Conservation (phyloP, 371 early-diverging fungal genomes). For the Apophysomyces variabilis region DNA sequence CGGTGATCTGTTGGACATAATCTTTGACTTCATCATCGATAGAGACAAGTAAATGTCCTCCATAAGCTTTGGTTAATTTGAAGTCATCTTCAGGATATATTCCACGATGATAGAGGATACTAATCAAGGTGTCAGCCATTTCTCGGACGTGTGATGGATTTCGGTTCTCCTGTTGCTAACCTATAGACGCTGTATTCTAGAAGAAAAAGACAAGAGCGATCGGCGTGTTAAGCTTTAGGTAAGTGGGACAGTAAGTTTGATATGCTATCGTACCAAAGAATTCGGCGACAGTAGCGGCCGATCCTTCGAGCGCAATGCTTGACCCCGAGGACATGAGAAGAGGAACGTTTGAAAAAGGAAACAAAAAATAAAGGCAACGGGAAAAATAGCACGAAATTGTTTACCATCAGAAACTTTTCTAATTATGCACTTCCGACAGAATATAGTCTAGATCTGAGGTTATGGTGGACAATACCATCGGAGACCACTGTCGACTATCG, state of each 20-base stretch:
- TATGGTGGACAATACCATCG: too few relatives aligned
- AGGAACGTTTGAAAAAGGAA: neutral
- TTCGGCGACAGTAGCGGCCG: constrained; percentile 21
- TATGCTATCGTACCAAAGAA: constrained; percentile 25
- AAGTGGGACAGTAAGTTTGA: neutral
- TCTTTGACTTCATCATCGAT: constrained; percentile 71
- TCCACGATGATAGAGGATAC: constrained; percentile 90
- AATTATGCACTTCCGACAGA: too few relatives aligned
- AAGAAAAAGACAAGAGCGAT: neutral
- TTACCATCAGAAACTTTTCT: too few relatives aligned
- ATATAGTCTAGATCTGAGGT: too few relatives aligned
- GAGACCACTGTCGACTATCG: too few relatives aligned
- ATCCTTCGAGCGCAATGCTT: constrained; percentile 20
- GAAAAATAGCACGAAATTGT: too few relatives aligned
- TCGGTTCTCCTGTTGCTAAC: constrained; percentile 33
- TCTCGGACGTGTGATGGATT: neutral
- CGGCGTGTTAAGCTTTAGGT: neutral
- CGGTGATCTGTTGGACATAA: constrained; percentile 76
- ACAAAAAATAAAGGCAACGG: neutral
- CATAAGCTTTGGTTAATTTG: constrained; percentile 78
- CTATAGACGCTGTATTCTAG: constrained; percentile 81
- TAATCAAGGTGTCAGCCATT: constrained; percentile 20
- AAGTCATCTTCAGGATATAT: constrained; percentile 90
- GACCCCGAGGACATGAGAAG: neutral
- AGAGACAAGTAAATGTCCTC: constrained; percentile 76